Conservation (phyloP, 78 protist species). For the Planoprotostelium fungivorum region DNA sequence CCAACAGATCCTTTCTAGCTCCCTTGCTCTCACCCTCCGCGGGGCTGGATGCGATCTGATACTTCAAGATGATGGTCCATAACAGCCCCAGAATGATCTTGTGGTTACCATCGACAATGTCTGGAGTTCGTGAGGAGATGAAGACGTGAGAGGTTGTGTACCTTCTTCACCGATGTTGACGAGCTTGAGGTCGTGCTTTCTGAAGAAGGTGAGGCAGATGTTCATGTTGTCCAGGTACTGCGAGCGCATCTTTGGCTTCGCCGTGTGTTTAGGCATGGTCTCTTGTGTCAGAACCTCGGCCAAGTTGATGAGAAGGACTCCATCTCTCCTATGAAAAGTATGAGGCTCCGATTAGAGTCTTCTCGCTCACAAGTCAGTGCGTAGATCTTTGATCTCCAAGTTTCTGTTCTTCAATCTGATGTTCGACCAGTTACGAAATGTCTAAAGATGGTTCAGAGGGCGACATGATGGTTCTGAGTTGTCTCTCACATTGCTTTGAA, state of each 20-base stretch:
- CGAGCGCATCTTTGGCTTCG: constrained; percentile 34
- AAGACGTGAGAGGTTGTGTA: too few relatives aligned
- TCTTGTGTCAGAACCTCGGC: constrained; percentile 74
- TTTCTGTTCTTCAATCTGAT: constrained; percentile 58
- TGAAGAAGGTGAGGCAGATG: constrained; percentile 32
- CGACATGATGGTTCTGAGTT: too few relatives aligned
- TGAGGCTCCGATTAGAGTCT: too few relatives aligned
- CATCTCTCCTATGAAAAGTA: too few relatives aligned
- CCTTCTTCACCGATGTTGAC: constrained; percentile 75
- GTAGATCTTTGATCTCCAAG: constrained; percentile 65
- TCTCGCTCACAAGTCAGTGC: constrained; percentile 60
- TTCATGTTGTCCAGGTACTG: constrained; percentile 71
- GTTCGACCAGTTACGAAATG: constrained; percentile 85
- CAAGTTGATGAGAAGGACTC: constrained; percentile 67
- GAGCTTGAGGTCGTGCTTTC: constrained; percentile 54
- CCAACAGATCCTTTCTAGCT: constrained; percentile 61
- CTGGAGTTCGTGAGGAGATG: too few relatives aligned
- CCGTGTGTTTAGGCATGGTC: constrained; percentile 31
- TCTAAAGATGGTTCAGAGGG: too few relatives aligned
- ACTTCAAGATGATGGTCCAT: constrained; percentile 73
- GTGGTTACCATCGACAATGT: constrained; percentile 60
- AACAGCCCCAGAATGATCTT: constrained; percentile 74
- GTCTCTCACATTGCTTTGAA: too few relatives aligned
- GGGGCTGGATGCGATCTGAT: constrained; percentile 65
- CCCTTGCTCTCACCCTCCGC: constrained; percentile 56